Evolutionary conservation across 2,329 filamentous ascomycete species (phyloP), one percentile per base, ranked within the genome.

Genomic region (Aspergillus sp.): DNA sequence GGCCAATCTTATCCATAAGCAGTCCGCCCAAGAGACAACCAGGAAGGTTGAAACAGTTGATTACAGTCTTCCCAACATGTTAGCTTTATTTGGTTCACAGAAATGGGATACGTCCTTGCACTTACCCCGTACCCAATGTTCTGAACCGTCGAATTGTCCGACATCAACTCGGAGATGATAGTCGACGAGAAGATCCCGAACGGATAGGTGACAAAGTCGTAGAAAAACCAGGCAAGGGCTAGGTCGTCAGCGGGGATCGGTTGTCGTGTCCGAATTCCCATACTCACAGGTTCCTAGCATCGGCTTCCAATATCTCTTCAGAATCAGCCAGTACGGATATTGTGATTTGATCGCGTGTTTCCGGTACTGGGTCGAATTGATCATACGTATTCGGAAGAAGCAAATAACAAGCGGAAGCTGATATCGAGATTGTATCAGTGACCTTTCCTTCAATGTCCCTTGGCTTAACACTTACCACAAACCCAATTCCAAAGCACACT

Each of bases 171-270:
- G 3, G 71, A 69, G 54, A 84, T 78, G 58, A 85, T 84, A 22
- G 82, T 83, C 0, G 81, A 81, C 57, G 78, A 80, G 69, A 85
- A 85, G 29, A 85, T 77, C 9, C 82, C 82, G 61, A 85, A 84
- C 0, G 83, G 83, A 55, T 83, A 81, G 0, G 80, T 80, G 46
- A 85, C 80, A 67, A 80, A 86, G 66, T 86, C 82, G 67, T 85
- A 81, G 47, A 75, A 68, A 67, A 84, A 84, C 82, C 82, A 85
- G 10, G 79, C 77, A 1, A 77, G 61, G 2, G 81, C 66, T 69
- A 39, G n/a, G n/a, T 18, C 6, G 12, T 10, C 20, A 24, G 3
- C 6, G 11, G 6, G 20, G 1, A 29, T 26, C 20, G 36, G 18
- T 31, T n/a, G 12, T 9, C 16, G 29, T 16, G 22, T 26, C 1